Conservation (phyloP, 2,329 filamentous ascomycete species). For the Colletotrichum sp. region DNA sequence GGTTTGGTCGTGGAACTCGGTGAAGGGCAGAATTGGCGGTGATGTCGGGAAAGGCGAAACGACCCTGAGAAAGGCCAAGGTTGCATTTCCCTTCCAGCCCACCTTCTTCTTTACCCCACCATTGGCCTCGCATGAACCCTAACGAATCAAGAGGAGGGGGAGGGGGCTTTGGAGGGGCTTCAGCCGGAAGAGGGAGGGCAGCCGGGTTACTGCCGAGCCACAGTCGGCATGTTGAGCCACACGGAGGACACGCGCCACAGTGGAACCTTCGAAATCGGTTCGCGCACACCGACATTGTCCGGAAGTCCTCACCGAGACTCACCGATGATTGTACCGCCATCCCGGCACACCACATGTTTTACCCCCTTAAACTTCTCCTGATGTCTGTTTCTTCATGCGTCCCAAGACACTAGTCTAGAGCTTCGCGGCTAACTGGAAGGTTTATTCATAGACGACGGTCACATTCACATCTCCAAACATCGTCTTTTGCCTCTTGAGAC, state of each 20-base stretch:
- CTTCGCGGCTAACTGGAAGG: not conserved
- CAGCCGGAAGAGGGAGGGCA: not conserved
- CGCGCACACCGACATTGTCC: not conserved
- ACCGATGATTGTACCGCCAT: not conserved
- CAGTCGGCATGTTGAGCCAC: not conserved
- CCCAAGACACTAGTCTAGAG: not conserved
- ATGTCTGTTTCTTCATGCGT: not conserved
- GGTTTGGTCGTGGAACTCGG: not conserved
- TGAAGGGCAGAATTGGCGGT: slow-evolving; percentile 9
- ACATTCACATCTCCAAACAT: not conserved
- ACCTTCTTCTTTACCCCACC: not conserved
- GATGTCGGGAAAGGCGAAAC: slow-evolving; percentile 10
- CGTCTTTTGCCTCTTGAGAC: not conserved
- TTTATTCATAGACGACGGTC: not conserved
- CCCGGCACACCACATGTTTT: not conserved
- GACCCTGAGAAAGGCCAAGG: slow-evolving; percentile 17
- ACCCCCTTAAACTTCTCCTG: not conserved
- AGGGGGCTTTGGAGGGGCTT: not conserved
- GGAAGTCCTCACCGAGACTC: not conserved
- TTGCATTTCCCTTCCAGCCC: slow-evolving; percentile 10
- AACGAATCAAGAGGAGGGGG: slow-evolving; percentile 13
- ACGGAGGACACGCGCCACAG: not conserved
- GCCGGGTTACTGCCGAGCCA: not conserved
- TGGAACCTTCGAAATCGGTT: not conserved
- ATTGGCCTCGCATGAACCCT: slow-evolving; percentile 2